Evolutionary conservation across 2,329 filamentous ascomycete genomes (phyloP).

Genomic region (Talaromyces piceae): DNA sequence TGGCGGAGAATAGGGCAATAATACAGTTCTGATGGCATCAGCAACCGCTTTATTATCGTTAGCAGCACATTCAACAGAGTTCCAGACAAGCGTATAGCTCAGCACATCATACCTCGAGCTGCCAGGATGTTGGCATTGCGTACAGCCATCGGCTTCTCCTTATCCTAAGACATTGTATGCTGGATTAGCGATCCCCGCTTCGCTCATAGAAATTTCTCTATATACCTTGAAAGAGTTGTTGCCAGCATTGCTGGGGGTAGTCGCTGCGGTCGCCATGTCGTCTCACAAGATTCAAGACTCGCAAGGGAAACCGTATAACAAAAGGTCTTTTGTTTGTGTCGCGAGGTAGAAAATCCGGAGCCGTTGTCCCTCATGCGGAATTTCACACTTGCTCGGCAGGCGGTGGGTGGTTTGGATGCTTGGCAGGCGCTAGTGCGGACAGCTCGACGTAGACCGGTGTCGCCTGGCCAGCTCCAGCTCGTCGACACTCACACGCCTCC

Average conservation of each 20-base stretch:
- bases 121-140: conserved; percentile 95
- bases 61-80: conserved; percentile 16
- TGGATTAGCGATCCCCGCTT: conserved; percentile 34
- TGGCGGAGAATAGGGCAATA: conserved; percentile 15
- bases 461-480: conserved; percentile 21
- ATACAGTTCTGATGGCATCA: conserved; percentile 85
- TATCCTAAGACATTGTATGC: conserved; percentile 48
- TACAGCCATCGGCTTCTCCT: conserved; percentile 98
- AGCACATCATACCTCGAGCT: conserved; percentile 65
- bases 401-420: conserved; percentile 28
- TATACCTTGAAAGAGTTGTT: conserved; percentile 61
- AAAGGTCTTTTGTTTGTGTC: conserved; percentile 6
- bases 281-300: conserved; percentile 18
- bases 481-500: conserved; percentile 9
- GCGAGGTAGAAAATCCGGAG: conserved; percentile 13
- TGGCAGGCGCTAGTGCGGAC: conserved; percentile 32
- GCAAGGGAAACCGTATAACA: conserved; percentile 18
- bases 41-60: conserved; percentile 64
- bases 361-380: conserved; percentile 19
- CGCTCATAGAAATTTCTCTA: conserved; percentile 16
- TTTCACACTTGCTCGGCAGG: conserved; percentile 31
- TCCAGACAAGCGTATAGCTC: neutral
- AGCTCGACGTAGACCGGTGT: conserved; percentile 24
- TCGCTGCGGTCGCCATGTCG: conserved; percentile 46
- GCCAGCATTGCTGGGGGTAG: conserved; percentile 42